Conservation (phyloP, 2,329 filamentous ascomycete species). For the Stachybotrys chartarum region DNA sequence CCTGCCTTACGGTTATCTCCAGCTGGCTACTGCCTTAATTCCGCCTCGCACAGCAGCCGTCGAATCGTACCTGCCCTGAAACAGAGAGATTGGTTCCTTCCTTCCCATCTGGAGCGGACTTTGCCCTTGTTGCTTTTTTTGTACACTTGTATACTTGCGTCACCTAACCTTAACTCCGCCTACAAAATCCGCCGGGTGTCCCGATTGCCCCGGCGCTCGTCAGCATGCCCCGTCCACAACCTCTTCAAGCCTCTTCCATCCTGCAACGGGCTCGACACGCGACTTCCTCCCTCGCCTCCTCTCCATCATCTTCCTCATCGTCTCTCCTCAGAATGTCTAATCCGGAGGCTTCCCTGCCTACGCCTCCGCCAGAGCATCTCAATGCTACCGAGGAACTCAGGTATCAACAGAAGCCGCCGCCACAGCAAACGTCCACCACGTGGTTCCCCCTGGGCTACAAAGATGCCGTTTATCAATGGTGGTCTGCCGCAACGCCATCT, state of each 20-base stretch:
- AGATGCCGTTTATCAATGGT: constrained; percentile 91
- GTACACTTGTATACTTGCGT: neutral
- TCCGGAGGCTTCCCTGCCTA: constrained; percentile 6
- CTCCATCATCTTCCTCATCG: constrained; percentile 5
- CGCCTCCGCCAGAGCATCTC: constrained; percentile 11
- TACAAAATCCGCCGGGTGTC: neutral
- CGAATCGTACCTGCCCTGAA: no score
- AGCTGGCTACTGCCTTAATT: neutral
- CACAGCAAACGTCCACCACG: constrained; percentile 17
- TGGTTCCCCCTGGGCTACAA: constrained; percentile 88
- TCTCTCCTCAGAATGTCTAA: neutral
- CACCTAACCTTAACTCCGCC: neutral
- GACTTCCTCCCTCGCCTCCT: constrained; percentile 10
- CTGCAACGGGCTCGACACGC: neutral
- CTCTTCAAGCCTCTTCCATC: neutral
- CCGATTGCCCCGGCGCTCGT: neutral
- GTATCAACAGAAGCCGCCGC: constrained; percentile 18
- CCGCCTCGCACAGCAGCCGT: no score
- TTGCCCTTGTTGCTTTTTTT: neutral
- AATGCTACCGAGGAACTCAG: constrained; percentile 4
- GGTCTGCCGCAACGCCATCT: constrained; percentile 75
- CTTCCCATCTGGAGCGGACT: neutral
- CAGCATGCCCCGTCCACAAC: neutral
- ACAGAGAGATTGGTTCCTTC: no score
- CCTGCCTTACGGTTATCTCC: neutral